Evolutionary conservation across 2,329 filamentous ascomycete species (phyloP).

Genomic region (Domatiomyces globalis): DNA sequence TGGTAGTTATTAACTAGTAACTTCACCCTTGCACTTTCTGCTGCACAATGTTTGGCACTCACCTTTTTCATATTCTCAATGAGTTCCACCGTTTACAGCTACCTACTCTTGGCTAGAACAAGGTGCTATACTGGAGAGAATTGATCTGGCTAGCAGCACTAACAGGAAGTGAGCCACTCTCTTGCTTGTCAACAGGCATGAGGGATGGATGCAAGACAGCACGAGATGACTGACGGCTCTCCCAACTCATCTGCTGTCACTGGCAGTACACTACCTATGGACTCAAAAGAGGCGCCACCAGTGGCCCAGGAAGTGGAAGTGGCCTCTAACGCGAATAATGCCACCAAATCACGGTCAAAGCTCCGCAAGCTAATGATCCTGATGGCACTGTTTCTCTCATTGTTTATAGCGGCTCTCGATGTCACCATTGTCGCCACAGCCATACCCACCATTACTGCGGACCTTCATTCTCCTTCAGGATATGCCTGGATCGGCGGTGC

Average conservation of each 20-base stretch:
- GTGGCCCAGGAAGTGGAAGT: not conserved
- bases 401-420: constrained; percentile 21
- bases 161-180: no score
- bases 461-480: constrained; percentile 50
- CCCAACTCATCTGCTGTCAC: not conserved
- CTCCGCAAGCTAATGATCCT: constrained; percentile 16
- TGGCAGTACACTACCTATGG: not conserved
- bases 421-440: constrained; percentile 23
- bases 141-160: no score
- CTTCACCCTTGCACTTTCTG: no score
- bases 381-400: constrained; percentile 17
- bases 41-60: no score
- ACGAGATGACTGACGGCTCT: not conserved
- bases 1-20: no score
- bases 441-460: constrained; percentile 21
- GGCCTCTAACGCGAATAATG: not conserved
- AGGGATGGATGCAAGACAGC: not conserved
- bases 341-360: constrained; percentile 8
- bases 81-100: not conserved
- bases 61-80: not conserved
- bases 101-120: not conserved
- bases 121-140: not conserved
- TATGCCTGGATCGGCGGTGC: constrained; percentile 68
- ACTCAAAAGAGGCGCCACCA: not conserved
- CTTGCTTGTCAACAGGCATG: not conserved